phyloP scores from a whole-genome alignment of 1,284 basidiomycete genomes.

The Anthracocystis setariae region DNA sequence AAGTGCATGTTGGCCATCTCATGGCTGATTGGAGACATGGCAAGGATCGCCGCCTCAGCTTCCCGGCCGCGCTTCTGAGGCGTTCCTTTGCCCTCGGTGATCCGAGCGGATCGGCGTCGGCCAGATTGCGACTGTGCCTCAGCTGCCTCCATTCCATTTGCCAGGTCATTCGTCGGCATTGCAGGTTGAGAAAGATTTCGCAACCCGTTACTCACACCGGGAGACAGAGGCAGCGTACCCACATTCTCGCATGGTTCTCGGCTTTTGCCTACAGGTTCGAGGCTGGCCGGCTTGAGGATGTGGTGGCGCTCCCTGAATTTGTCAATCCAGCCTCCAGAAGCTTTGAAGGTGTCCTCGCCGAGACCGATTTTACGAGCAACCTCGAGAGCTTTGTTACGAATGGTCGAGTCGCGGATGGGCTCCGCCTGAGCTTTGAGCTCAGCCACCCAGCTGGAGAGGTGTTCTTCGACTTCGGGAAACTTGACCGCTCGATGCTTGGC shows the following conservation, averaged over 20 bases:
- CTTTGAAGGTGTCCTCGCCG: conserved; percentile 82
- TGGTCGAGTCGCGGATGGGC: conserved; percentile 76
- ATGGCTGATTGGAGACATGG: conserved; percentile 36
- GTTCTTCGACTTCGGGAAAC: conserved; percentile 79
- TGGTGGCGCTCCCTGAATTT: conserved; percentile 85
- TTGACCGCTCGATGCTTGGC: conserved; percentile 60
- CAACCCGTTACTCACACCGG: not conserved
- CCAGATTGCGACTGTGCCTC: conserved; percentile 2
- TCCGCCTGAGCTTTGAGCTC: conserved; percentile 72
- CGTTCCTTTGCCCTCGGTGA: conserved; percentile 17
- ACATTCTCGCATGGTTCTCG: not conserved
- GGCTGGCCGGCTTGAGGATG: conserved; percentile 71
- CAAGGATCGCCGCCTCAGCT: conserved; percentile 12
- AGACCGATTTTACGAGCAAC: conserved; percentile 74
- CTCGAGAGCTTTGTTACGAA: conserved; percentile 78
- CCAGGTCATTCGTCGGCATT: not conserved
- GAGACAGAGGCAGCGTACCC: not conserved
- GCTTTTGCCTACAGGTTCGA: not conserved
- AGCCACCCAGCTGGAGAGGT: conserved; percentile 75
- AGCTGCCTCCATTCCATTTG: not conserved
- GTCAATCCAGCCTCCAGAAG: conserved; percentile 87
- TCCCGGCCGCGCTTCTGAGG: conserved; percentile 35
- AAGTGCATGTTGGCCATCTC: conserved; percentile 47
- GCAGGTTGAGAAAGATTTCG: not conserved
- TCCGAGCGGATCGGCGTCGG: conserved; percentile 18